These are phyloP conservation scores for Aspergillus biplanus DNA, from an alignment of 495 filamentous ascomycete species.

Conservation along the genomic window DNA sequence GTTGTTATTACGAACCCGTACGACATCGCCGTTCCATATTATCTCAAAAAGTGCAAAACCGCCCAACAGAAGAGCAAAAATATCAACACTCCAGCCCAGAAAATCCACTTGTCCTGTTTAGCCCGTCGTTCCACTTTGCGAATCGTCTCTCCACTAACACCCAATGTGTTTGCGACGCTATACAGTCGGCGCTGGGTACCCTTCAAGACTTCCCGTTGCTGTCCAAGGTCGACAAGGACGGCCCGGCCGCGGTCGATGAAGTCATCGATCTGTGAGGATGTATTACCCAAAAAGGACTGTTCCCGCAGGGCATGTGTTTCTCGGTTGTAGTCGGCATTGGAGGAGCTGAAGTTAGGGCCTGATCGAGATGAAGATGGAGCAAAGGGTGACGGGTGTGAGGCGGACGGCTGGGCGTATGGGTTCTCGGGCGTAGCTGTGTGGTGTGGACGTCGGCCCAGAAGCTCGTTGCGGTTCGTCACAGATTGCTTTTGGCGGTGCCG, in stretches of 20 bases:
- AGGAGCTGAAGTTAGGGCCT: conserved; percentile 56
- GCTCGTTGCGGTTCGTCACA: conserved; percentile 74
- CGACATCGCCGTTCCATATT: conserved; percentile 22
- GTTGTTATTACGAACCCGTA: conserved; percentile 6
- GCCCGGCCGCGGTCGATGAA: conserved; percentile 90
- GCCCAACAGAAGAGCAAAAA: conserved; percentile 93
- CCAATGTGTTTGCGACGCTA: conserved; percentile 90
- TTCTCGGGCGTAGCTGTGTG: conserved; percentile 90
- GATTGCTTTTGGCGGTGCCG: conserved; percentile 51
- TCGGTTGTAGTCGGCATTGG: conserved; percentile 62
- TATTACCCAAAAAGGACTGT: conserved; percentile 79
- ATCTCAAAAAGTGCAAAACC: conserved; percentile 82
- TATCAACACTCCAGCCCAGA: conserved; percentile 83
- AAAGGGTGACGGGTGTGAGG: conserved; percentile 46
- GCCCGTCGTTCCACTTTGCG: conserved; percentile 91
- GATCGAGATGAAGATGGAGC: conserved; percentile 42
- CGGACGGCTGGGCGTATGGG: conserved; percentile 74
- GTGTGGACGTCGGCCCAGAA: conserved; percentile 89
- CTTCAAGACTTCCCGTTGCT: conserved; percentile 94
- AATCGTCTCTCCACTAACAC: conserved; percentile 93
- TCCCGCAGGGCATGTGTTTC: conserved; percentile 89
- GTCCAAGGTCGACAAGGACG: conserved; percentile 83
- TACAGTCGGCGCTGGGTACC: conserved; percentile 89
- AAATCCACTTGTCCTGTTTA: conserved; percentile 97
- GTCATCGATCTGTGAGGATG: conserved; percentile 84